phyloP scores from a whole-genome alignment of 495 filamentous ascomycete genomes.

The Hypoxylon subgilvum region DNA sequence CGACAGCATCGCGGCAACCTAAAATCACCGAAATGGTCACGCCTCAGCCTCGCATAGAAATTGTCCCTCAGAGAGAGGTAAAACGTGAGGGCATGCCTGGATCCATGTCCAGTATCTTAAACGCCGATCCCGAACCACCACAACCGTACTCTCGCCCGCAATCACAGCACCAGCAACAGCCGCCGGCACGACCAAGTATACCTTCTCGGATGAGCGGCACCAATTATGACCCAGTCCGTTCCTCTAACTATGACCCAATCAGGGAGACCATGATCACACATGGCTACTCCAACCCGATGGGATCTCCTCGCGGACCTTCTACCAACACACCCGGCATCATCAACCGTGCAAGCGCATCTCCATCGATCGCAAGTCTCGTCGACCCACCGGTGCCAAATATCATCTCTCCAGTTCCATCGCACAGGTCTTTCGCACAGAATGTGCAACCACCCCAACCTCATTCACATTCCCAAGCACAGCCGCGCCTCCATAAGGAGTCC shows the following conservation, averaged over 20 bases:
- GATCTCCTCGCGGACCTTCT: slow-evolving; percentile 59
- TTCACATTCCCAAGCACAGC: slow-evolving; percentile 30
- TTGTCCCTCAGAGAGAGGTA: slow-evolving; percentile 40
- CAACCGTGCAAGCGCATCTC: slow-evolving; percentile 81
- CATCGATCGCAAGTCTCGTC: slow-evolving; percentile 87
- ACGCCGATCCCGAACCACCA: slow-evolving; percentile 53
- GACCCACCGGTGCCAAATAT: slow-evolving; percentile 67
- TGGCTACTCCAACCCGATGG: slow-evolving; percentile 59
- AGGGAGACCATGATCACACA: slow-evolving; percentile 55
- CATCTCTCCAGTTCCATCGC: slow-evolving; percentile 53
- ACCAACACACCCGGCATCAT: slow-evolving; percentile 38
- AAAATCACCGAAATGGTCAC: slow-evolving; percentile 48
- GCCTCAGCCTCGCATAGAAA: slow-evolving; percentile 34
- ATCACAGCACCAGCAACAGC: slow-evolving; percentile 34
- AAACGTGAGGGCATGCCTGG: slow-evolving; percentile 50
- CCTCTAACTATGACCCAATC: slow-evolving; percentile 67
- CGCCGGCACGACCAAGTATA: slow-evolving; percentile 44
- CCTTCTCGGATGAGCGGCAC: slow-evolving; percentile 70
- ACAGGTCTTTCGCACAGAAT: slow-evolving; percentile 49
- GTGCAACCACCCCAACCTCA: slow-evolving; percentile 30
- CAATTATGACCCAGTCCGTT: slow-evolving; percentile 86
- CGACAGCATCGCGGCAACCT: slow-evolving; percentile 37
- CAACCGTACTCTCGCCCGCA: slow-evolving; percentile 32
- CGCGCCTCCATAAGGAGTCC: slow-evolving; percentile 29
- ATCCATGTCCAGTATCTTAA: slow-evolving; percentile 59